A percentile compares a stretch with the other conserved stretches of the same genome.
These are phyloP conservation scores for Hymenochaete sp. DNA, from an alignment of 1,284 basidiomycete species.

Conservation along the genomic window DNA sequence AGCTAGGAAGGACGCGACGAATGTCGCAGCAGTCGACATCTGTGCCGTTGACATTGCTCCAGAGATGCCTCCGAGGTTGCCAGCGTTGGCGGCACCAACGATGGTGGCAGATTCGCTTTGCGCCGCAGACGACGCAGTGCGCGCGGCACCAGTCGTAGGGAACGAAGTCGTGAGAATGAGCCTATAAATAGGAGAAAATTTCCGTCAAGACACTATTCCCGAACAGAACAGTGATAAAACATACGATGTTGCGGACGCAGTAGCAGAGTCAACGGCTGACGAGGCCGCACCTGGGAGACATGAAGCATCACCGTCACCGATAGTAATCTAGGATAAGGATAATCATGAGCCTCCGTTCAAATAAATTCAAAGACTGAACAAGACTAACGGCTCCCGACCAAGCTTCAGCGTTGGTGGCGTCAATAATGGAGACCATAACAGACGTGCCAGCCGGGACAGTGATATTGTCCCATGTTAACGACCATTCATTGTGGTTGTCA, in stretches of 20 bases:
- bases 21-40: conserved; percentile 10
- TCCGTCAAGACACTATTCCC: conserved; percentile 4
- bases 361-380: conserved; percentile 8
- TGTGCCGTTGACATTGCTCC: conserved; percentile 23
- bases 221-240: conserved; percentile 17
- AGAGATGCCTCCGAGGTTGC: conserved; percentile 26
- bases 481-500: conserved; percentile 38
- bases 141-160: conserved; percentile 16
- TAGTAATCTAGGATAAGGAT: conserved; percentile 38
- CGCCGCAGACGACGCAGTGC: conserved; percentile 20
- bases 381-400: conserved; percentile 52
- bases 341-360: conserved; percentile 4
- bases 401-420: conserved; percentile 45
- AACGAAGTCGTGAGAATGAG: conserved; percentile 15
- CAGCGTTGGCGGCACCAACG: conserved; percentile 49
- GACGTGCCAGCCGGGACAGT: conserved; percentile 39
- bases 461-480: conserved; percentile 37
- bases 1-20: conserved; percentile 7
- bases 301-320: conserved; percentile 37
- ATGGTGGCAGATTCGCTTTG: conserved; percentile 23
- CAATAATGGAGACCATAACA: conserved; percentile 48
- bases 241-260: conserved; percentile 19
- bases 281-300: conserved; percentile 32
- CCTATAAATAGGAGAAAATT: background rate
- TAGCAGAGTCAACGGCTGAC: conserved; percentile 21